These are phyloP conservation scores for Podospora conica DNA, from an alignment of 495 filamentous ascomycete genomes.

Conservation along the genomic window DNA sequence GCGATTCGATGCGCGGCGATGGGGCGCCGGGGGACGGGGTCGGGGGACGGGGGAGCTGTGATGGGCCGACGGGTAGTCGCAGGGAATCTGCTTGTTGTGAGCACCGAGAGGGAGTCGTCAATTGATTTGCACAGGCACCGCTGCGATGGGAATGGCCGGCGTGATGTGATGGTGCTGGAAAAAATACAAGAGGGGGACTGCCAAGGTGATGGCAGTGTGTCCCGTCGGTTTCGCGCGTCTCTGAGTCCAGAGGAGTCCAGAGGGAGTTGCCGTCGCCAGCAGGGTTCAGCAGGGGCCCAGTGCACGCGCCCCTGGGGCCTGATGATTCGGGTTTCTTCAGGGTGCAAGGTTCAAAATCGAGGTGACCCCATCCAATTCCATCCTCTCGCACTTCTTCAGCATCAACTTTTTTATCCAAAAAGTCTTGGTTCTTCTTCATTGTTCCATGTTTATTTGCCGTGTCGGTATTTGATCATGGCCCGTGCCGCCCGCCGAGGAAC, in stretches of 20 bases:
- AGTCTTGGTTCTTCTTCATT: not conserved
- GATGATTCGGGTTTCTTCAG: not conserved
- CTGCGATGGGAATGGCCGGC: not conserved
- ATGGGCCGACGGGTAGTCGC: not conserved
- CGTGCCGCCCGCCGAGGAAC: not conserved
- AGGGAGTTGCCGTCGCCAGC: not conserved
- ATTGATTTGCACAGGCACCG: not conserved
- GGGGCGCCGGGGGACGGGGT: no score
- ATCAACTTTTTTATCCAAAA: no score
- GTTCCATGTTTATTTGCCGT: not conserved
- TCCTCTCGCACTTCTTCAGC: no score
- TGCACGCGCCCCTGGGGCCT: not conserved
- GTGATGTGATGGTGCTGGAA: not conserved
- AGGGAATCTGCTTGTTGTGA: slow-evolving; percentile 5
- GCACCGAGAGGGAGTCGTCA: not conserved
- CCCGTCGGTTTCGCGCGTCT: not conserved
- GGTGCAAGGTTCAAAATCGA: not conserved
- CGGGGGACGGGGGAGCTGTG: not conserved
- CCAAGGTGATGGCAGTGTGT: not conserved
- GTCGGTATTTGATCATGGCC: not conserved
- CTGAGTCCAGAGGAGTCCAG: no score
- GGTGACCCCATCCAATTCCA: no score
- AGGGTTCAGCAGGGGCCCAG: not conserved
- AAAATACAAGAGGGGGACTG: not conserved
- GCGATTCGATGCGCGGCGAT: not conserved